Evolutionary conservation across 345 rosid species (phyloP), one percentile per base, ranked within the genome.

Genomic region (Carallia brachiata): DNA sequence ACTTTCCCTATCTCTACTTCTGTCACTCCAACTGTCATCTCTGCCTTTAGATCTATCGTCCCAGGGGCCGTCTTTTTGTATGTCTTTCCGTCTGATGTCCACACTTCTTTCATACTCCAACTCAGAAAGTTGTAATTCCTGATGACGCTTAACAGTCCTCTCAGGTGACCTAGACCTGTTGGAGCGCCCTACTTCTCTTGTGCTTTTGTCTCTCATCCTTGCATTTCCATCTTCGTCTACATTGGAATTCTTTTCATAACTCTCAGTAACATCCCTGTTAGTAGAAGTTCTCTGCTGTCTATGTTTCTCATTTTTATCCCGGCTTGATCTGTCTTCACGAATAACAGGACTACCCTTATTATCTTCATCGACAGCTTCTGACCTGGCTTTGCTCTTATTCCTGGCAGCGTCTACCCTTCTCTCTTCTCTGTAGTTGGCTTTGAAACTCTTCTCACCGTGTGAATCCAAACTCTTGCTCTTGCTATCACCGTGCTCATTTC

Each of bases 161-260:
- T 91, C 96, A 16, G 97, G 97, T 62, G 93, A 87, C 75, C 86
- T 87, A 16, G 96, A 90, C 76, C 89, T 82, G 65, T 86, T 88
- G 61, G 87, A 74, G 48, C 62, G 84, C 56, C 84, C 75, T 31
- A 57, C 75, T 75, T 89, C 91, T 76, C 90, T 87, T 7, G 53
- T 76, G 68, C 56, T 71, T 81, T 80, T 85, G 50, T 89, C 91
- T 70, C 83, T 80, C 47, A 60, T 68, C 88, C 83, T 73, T 6
- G 79, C 56, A 50, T 50, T 80, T 73, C 87, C 89, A 85, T 86
- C 91, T 68, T 89, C 90, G 61, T 87, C 91, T 40, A 77, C 72
- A 72, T 79, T 81, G 36, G 79, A 77, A 67, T 83, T 69, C 77
- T 79, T 84, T 63, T 83, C 95, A 34, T 81, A 79, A 63, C 80